Base-by-base conservation (phyloP, 495 filamentous ascomycete genomes). In the Coniosporium apollinis region DNA sequence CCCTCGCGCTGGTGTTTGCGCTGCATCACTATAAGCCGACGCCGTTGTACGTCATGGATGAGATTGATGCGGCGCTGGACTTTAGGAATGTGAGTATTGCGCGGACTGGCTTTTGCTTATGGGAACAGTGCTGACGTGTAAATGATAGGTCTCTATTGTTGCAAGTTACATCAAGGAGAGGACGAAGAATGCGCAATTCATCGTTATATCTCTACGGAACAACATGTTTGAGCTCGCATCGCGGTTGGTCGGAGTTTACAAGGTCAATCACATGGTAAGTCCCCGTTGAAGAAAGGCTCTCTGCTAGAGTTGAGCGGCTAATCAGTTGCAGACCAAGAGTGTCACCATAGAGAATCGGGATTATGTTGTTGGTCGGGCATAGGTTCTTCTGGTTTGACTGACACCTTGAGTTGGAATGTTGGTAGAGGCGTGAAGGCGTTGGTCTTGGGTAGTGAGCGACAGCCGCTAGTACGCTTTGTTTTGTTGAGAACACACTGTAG, bases 171-270 rank as follows among this genome's bases (percentile, higher is more conserved):
- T 97, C 66, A 94, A 94, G 59, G 87, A 96, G 59, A 68, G 89
- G 31, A 97, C 89, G 35, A 96, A 96, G 69, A 96, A 97, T 54
- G 89, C 89, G 0, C 89, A 97, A 51, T 97, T 97, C 57, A 89
- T 97, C 47, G 89, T 97, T 45, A 97, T 97, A 47, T 94, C 86
- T 10, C 62, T 97, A 47, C 68, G 89, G 49, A 97, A 97, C 60
- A 97, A 97, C 62, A 97, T 97, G 89, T 97, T 97, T 60, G 89
- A 97, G 64, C 74, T 97, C 36, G 91, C 89, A 13, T 73, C 85
- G 29, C 67, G 89, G 33, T 67, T 97, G 24, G 83, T 97, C 4
- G 89, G 89, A 31, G 86, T 97, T 30, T 97, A 97, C 59, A 97
- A 97, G 61, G 89, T 97, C 52, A 96, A 94, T 59, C 89, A 97